phyloP scores from a whole-genome alignment of 768 basidiomycete genomes.

The Mrakia gelida region DNA sequence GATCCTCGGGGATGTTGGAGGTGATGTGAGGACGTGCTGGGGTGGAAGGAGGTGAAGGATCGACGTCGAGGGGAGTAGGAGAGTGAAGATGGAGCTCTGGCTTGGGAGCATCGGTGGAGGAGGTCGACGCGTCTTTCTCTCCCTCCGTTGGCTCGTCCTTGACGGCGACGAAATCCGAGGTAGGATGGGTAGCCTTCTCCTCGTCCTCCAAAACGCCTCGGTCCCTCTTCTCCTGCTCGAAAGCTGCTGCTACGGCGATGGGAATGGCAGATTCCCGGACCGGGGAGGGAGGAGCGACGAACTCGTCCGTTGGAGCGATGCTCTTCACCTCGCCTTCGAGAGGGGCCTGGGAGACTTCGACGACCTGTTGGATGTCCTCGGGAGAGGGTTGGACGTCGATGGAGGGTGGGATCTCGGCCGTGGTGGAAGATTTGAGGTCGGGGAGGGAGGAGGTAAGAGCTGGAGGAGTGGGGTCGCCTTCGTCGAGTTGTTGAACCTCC shows the following conservation, averaged over 20 bases:
- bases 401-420: no score
- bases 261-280: not conserved
- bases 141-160: no score
- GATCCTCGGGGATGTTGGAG: not conserved
- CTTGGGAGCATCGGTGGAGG: not conserved
- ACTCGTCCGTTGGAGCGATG: not conserved
- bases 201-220: not conserved
- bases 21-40: not conserved
- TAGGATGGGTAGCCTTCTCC: not conserved
- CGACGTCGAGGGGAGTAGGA: not conserved
- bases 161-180: not conserved
- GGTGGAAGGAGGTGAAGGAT: not conserved
- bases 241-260: slow-evolving; percentile 9
- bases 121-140: no score
- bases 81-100: not conserved
- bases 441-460: not conserved
- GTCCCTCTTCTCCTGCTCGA: not conserved
- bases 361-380: not conserved
- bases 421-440: no score
- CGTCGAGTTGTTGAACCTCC: no score
- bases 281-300: not conserved
- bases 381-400: no score
- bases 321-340: not conserved
- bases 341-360: not conserved
- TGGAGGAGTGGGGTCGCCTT: not conserved